Percentiles rank a stretch among this genome's conserved stretches.
These are phyloP conservation scores for Nannochloropsis oceanica DNA, from an alignment of 108 stramenopile species.

Conservation along the genomic window DNA sequence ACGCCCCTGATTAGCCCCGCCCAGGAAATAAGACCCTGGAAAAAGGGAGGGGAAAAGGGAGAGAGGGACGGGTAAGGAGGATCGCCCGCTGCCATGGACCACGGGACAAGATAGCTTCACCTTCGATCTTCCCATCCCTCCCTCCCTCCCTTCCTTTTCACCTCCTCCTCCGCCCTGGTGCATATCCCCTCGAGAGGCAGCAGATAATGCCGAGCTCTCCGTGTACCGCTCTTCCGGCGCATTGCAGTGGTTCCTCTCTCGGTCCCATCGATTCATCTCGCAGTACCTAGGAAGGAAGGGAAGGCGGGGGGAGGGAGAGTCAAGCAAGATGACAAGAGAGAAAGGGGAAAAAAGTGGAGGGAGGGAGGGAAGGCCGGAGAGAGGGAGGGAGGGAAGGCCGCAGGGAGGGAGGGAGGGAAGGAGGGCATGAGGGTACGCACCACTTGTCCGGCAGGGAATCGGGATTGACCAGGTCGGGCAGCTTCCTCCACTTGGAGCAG, in stretches of 20 bases:
- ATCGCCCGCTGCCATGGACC: too few species aligned
- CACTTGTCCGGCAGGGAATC: conserved; percentile 29
- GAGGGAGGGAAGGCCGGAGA: not conserved
- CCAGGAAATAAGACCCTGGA: too few species aligned
- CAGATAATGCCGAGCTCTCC: not conserved
- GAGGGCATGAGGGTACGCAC: not conserved
- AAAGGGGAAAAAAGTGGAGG: not conserved
- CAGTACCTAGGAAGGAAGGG: not conserved
- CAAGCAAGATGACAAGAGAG: not conserved
- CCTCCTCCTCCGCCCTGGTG: not conserved
- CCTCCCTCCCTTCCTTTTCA: not conserved
- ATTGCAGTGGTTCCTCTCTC: conserved; percentile 1
- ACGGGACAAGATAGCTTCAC: too few species aligned
- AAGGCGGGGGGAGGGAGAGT: not conserved
- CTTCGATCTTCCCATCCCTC: not conserved
- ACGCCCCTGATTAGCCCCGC: too few species aligned
- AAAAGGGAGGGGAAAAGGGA: too few species aligned
- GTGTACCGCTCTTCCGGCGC: not conserved
- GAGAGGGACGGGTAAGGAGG: too few species aligned
- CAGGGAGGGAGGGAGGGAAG: not conserved
- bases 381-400: too few species aligned
- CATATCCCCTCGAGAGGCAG: not conserved
- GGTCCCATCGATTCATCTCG: conserved; percentile 14
- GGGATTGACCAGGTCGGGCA: conserved; percentile 14
- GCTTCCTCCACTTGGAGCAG: conserved; percentile 33